Conservation (phyloP, 2,329 filamentous ascomycete species). For the Ophiostoma australiae region DNA sequence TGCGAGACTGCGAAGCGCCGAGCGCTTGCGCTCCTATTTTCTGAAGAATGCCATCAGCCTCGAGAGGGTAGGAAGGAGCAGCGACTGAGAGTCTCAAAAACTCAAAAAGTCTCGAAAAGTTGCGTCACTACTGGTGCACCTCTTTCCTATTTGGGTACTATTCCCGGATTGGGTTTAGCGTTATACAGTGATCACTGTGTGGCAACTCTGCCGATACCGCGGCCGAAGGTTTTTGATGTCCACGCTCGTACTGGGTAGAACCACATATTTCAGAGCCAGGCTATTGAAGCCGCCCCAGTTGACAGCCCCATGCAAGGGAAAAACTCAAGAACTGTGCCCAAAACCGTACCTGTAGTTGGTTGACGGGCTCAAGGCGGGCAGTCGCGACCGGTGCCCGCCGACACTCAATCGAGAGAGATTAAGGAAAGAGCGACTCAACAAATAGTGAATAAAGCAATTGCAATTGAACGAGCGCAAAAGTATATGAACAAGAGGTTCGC, state of each 20-base stretch:
- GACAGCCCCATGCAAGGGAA: neutral
- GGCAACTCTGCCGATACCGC: constrained; percentile 21
- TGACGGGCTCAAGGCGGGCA: neutral
- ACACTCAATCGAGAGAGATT: neutral
- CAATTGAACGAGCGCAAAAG: neutral
- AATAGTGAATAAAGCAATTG: neutral
- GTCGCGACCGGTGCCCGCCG: constrained; percentile 9
- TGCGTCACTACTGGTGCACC: constrained; percentile 5
- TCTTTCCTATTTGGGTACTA: constrained; percentile 28
- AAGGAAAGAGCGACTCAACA: neutral
- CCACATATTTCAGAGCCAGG: neutral
- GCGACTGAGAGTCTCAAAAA: neutral
- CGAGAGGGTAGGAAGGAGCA: neutral
- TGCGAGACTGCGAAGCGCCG: constrained; percentile 7
- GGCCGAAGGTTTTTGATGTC: constrained; percentile 8
- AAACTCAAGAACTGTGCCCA: neutral
- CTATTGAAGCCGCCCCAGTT: neutral
- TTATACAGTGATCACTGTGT: neutral
- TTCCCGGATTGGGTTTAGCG: constrained; percentile 24
- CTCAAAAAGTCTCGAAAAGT: neutral
- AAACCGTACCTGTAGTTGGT: neutral
- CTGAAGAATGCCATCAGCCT: neutral
- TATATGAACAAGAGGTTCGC: neutral
- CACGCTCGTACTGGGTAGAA: neutral
- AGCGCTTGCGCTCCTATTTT: neutral